Conservation (phyloP, 2,329 filamentous ascomycete species). For the Clonostachys rhizophaga region DNA sequence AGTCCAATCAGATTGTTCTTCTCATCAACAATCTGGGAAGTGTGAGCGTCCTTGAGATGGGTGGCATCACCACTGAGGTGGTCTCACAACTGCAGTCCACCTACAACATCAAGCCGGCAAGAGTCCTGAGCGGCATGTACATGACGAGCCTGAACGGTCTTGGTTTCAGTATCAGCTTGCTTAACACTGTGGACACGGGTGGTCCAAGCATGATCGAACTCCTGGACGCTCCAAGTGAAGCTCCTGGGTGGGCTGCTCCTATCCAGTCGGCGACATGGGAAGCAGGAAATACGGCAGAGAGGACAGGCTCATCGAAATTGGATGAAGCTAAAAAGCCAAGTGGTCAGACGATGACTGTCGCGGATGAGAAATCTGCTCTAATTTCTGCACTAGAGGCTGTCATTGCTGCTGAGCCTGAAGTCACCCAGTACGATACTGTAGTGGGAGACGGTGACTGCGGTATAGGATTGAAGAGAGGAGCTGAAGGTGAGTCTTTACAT, state of each 20-base stretch:
- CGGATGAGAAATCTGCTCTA: slow-evolving; percentile 44
- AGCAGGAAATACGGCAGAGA: slow-evolving; percentile 39
- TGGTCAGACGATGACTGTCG: slow-evolving; percentile 47
- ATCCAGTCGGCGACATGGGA: slow-evolving; percentile 61
- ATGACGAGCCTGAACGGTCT: slow-evolving; percentile 76
- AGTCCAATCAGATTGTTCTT: slow-evolving; percentile 52
- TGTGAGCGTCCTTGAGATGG: slow-evolving; percentile 66
- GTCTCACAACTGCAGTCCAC: slow-evolving; percentile 52
- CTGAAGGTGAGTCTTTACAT: slow-evolving; percentile 52
- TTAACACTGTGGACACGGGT: slow-evolving; percentile 58
- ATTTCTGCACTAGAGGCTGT: slow-evolving; percentile 54
- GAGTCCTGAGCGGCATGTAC: slow-evolving; percentile 65
- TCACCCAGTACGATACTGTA: slow-evolving; percentile 72
- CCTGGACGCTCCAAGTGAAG: slow-evolving; percentile 65
- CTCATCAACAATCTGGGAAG: slow-evolving; percentile 74
- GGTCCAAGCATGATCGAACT: slow-evolving; percentile 60
- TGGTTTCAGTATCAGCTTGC: slow-evolving; percentile 68
- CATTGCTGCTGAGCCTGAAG: slow-evolving; percentile 63
- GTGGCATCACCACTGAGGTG: slow-evolving; percentile 67
- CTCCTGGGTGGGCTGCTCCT: slow-evolving; percentile 64
- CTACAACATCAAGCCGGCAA: slow-evolving; percentile 58
- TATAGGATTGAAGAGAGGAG: slow-evolving; percentile 78
- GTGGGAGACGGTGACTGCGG: slow-evolving; percentile 91
- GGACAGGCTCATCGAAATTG: slow-evolving; percentile 27
- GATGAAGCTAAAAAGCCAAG: slow-evolving; percentile 31